phyloP scores from a whole-genome alignment of 2,329 filamentous ascomycete genomes.

The Alternaria arbusti region DNA sequence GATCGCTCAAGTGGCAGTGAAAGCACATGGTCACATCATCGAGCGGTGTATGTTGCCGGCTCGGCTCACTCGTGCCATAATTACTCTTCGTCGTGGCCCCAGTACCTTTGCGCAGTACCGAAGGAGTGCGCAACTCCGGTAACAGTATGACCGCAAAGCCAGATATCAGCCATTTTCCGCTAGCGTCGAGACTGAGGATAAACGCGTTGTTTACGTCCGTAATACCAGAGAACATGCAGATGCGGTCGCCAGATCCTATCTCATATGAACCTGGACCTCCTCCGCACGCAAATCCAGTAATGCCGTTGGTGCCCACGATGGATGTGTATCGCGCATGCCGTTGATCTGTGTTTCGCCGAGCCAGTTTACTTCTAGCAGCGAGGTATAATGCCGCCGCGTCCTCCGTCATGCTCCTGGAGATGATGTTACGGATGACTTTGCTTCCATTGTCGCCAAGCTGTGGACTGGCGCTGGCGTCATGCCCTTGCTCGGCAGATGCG shows the following conservation, averaged over 20 bases:
- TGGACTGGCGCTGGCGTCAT: background rate
- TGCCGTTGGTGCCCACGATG: constrained; percentile 16
- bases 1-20: constrained; percentile 21
- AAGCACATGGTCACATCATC: constrained; percentile 10
- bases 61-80: background rate
- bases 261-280: constrained; percentile 6
- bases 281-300: constrained; percentile 13
- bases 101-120: background rate
- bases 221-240: constrained; percentile 15
- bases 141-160: constrained; percentile 16
- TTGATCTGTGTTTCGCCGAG: constrained; percentile 5
- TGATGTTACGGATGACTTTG: constrained; percentile 5
- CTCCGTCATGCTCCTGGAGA: constrained; percentile 4
- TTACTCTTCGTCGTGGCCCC: background rate
- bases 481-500: background rate
- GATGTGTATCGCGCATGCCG: constrained; percentile 9
- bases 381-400: constrained; percentile 1
- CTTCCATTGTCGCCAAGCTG: background rate
- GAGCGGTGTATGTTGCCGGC: background rate
- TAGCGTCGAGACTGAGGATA: constrained; percentile 1
- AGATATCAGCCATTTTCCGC: constrained; percentile 11
- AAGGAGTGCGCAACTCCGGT: constrained; percentile 6
- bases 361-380: background rate
- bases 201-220: constrained; percentile 14
- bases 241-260: constrained; percentile 6